phyloP scores from a whole-genome alignment of 169 alveolate genomes.

The Plasmodium gonderi region DNA sequence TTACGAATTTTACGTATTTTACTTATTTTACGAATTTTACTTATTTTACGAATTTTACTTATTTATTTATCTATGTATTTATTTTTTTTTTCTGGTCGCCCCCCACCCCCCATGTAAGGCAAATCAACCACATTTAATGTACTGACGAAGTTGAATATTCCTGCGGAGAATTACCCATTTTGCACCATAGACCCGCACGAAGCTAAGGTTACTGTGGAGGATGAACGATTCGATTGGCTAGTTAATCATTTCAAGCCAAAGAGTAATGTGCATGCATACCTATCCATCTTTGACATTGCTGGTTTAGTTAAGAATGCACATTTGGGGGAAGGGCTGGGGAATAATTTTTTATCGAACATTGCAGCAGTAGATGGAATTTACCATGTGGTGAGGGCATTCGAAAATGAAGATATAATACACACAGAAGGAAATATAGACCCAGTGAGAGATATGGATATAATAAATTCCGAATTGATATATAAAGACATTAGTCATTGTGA shows the following conservation, averaged over 20 bases:
- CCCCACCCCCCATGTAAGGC: slow-evolving; percentile 84
- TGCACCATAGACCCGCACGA: slow-evolving; percentile 97
- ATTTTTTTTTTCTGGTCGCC: slow-evolving; percentile 81
- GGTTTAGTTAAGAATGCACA: slow-evolving; percentile 99
- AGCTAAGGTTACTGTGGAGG: slow-evolving; percentile 94
- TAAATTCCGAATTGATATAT: slow-evolving; percentile 94
- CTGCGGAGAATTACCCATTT: slow-evolving; percentile 99
- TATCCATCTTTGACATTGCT: slow-evolving; percentile 98
- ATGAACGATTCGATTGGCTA: slow-evolving; percentile 94
- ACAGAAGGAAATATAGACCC: slow-evolving; percentile 99
- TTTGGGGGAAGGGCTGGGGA: slow-evolving; percentile 99
- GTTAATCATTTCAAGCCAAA: slow-evolving; percentile 95
- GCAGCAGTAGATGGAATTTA: slow-evolving; percentile 98
- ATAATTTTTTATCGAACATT: slow-evolving; percentile 97
- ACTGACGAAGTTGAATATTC: slow-evolving; percentile 93
- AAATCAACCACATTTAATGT: slow-evolving; percentile 97
- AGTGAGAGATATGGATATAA: slow-evolving; percentile 96
- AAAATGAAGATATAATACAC: slow-evolving; percentile 96
- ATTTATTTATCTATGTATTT: too few relatives aligned
- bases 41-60: too few relatives aligned
- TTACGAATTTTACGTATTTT: too few relatives aligned
- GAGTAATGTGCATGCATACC: slow-evolving; percentile 95
- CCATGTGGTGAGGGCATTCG: slow-evolving; percentile 99
- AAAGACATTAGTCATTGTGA: slow-evolving; percentile 95
- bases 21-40: too few relatives aligned